A percentile compares a stretch with the other conserved stretches of the same genome.
Evolutionary conservation across 768 basidiomycete genomes (phyloP).

Genomic region (Russula emetica): DNA sequence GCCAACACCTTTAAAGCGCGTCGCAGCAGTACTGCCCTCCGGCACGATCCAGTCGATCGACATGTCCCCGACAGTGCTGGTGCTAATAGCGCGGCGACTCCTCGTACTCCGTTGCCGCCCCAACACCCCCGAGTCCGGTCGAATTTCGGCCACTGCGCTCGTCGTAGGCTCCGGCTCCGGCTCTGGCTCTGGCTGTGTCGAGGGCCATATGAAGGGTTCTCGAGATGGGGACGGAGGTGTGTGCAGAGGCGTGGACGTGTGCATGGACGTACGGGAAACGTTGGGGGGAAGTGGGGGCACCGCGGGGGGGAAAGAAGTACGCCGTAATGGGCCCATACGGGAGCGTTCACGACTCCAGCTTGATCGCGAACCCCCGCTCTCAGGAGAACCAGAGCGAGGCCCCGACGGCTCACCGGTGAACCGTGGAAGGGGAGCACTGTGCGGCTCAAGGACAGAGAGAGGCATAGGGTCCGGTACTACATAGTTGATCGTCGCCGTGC

Average conservation of each 20-base stretch:
- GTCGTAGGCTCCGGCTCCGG: neutral
- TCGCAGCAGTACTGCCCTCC: neutral
- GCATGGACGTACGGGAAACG: neutral
- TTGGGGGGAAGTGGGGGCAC: neutral
- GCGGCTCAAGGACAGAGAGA: neutral
- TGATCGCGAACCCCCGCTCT: neutral
- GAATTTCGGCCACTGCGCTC: neutral
- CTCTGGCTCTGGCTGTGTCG: neutral
- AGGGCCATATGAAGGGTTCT: neutral
- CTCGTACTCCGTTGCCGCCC: neutral
- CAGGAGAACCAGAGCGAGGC: neutral
- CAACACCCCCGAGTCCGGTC: neutral
- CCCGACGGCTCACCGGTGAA: neutral
- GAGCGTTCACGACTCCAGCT: neutral
- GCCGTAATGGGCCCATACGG: neutral
- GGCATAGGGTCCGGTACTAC: neutral
- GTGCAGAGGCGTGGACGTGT: neutral
- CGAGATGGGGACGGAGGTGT: neutral
- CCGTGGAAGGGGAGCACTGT: neutral
- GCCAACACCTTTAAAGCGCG: conserved; percentile 13
- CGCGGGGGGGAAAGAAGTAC: neutral
- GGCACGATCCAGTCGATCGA: conserved; percentile 23
- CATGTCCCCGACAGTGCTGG: conserved; percentile 4
- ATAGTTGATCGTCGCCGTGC: neutral
- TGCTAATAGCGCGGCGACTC: neutral